Conservation (phyloP, 495 filamentous ascomycete species). For the Aspergillus mulundensis region DNA sequence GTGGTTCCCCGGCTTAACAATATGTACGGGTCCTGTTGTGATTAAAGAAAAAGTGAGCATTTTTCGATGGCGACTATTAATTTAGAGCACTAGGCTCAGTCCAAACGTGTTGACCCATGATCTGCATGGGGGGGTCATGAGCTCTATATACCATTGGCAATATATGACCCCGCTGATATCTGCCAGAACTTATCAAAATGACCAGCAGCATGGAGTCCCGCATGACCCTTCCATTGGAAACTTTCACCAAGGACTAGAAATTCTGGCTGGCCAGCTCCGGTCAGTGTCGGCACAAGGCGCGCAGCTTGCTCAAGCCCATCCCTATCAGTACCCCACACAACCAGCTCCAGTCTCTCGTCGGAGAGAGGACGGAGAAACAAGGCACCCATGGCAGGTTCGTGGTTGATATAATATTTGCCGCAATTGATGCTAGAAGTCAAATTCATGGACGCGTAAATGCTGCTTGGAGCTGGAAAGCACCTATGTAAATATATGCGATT, state of each 20-base stretch:
- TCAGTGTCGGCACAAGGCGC: constrained; percentile 53
- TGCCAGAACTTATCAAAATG: constrained; percentile 54
- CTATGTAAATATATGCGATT: constrained; percentile 12
- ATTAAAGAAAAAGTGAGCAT: no score
- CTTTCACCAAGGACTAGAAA: constrained; percentile 45
- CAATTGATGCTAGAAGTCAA: neutral
- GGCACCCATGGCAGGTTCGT: constrained; percentile 38
- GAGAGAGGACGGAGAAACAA: constrained; percentile 46
- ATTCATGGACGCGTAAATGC: neutral
- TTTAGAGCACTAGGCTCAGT: neutral
- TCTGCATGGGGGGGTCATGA: neutral
- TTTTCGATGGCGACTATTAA: neutral
- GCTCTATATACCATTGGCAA: constrained; percentile 6
- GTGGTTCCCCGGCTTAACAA: no score
- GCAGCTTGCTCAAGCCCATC: constrained; percentile 46
- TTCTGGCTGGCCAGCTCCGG: constrained; percentile 57
- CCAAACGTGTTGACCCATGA: neutral
- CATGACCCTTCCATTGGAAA: constrained; percentile 49
- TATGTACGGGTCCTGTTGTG: no score
- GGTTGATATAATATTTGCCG: constrained; percentile 13
- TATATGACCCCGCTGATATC: constrained; percentile 30
- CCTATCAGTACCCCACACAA: constrained; percentile 51
- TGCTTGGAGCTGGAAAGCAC: neutral
- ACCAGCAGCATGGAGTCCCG: constrained; percentile 51
- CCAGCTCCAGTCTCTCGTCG: constrained; percentile 46